phyloP scores from a whole-genome alignment of 306 rosid genomes.

The Ormosia emarginata region DNA sequence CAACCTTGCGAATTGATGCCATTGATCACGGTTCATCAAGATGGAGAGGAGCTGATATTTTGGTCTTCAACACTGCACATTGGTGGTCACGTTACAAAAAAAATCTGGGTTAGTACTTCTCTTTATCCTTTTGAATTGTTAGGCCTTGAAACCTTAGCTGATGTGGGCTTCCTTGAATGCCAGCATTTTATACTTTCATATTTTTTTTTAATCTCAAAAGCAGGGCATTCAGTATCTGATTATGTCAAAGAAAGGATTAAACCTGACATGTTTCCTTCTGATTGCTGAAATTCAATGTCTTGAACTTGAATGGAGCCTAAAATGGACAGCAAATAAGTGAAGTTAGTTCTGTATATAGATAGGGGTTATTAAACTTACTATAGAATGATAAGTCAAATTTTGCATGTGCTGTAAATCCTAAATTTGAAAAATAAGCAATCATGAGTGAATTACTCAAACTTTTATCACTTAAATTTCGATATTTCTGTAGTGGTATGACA shows the following conservation, averaged over 20 bases:
- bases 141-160: slow-evolving; percentile 2
- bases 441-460: not conserved
- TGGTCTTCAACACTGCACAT: slow-evolving; percentile 92
- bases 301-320: not conserved
- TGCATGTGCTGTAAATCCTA: not conserved
- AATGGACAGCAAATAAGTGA: too few species aligned
- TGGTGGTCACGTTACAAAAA: slow-evolving; percentile 97
- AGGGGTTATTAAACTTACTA: too few species aligned
- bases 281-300: not conserved
- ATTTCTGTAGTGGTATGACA: slow-evolving; percentile 28
- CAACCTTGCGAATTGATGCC: slow-evolving; percentile 71
- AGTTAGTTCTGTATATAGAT: too few species aligned
- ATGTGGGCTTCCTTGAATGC: slow-evolving; percentile 1
- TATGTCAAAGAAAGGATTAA: not conserved
- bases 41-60: slow-evolving; percentile 89
- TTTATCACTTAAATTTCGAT: not conserved
- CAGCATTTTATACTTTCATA: not conserved
- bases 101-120: slow-evolving; percentile 72
- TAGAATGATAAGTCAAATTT: too few species aligned
- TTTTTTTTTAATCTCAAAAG: not conserved
- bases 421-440: slow-evolving; percentile 2
- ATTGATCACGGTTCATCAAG: slow-evolving; percentile 82
- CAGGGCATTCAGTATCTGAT: not conserved
- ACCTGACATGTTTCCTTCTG: not conserved
- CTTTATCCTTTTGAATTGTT: slow-evolving; percentile 7